A percentile compares a stretch with the other conserved stretches of the same genome.
These are phyloP conservation scores for Tephrocybe sp. DNA, from an alignment of 768 basidiomycete genomes.

Conservation along the genomic window DNA sequence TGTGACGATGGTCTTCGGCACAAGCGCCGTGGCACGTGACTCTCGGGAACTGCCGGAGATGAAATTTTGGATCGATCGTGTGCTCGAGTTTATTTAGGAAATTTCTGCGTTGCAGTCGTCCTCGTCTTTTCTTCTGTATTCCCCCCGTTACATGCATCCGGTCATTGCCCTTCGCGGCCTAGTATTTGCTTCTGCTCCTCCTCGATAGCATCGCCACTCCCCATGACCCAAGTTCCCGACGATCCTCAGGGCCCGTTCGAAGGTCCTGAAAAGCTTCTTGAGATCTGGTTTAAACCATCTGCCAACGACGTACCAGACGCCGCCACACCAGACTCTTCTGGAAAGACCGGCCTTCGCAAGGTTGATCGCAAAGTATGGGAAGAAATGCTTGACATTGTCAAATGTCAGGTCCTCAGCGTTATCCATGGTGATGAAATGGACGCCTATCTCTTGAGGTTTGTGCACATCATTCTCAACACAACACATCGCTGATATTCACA, in stretches of 20 bases:
- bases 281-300: constrained; percentile 95
- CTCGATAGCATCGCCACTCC: constrained; percentile 46
- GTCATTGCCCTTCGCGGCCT: constrained; percentile 21
- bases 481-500: constrained; percentile 17
- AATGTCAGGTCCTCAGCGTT: constrained; percentile 92
- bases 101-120: background rate
- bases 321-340: constrained; percentile 28
- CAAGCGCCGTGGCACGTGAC: background rate
- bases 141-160: constrained; percentile 43
- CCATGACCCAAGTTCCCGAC: constrained; percentile 32
- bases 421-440: constrained; percentile 88
- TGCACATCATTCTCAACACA: constrained; percentile 7
- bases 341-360: constrained; percentile 69
- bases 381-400: constrained; percentile 94
- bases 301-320: constrained; percentile 54
- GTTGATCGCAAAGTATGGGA: constrained; percentile 84
- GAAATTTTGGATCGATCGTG: constrained; percentile 7
- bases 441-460: constrained; percentile 93
- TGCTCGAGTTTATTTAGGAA: background rate
- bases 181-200: constrained; percentile 36
- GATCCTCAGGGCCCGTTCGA: constrained; percentile 66
- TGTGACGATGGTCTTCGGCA: constrained; percentile 8
- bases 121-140: constrained; percentile 10
- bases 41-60: constrained; percentile 3
- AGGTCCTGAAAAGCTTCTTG: constrained; percentile 92